Evolutionary conservation across 371 early-diverging fungal genomes (phyloP).

Genomic region (Actinomucor elegans): DNA sequence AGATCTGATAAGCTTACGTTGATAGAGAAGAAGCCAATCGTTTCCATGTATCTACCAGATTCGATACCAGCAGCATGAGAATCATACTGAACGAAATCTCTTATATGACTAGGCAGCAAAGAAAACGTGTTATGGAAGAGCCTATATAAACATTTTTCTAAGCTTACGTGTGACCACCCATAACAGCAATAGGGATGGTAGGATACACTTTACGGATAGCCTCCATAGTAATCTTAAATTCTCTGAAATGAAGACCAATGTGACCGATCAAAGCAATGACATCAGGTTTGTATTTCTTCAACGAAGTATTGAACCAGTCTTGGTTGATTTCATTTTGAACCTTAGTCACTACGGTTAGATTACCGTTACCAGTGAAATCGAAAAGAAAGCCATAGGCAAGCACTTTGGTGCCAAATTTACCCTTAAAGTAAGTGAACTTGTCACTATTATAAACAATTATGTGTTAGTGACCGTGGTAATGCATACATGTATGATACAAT

Average conservation of each 20-base stretch:
- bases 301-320: slow-evolving; percentile 60
- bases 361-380: slow-evolving; percentile 48
- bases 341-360: slow-evolving; percentile 38
- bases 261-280: slow-evolving; percentile 59
- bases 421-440: slow-evolving; percentile 53
- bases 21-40: slow-evolving; percentile 59
- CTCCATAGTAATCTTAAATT: slow-evolving; percentile 43
- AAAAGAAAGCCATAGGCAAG: slow-evolving; percentile 59
- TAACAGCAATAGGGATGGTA: slow-evolving; percentile 53
- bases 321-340: slow-evolving; percentile 49
- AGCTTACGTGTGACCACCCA: slow-evolving; percentile 56
- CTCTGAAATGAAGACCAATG: slow-evolving; percentile 48
- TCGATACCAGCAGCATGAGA: slow-evolving; percentile 54
- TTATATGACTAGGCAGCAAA: slow-evolving; percentile 48
- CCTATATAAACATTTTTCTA: not conserved
- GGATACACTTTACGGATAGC: slow-evolving; percentile 56
- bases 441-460: slow-evolving; percentile 7
- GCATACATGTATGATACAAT: not conserved
- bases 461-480: not conserved
- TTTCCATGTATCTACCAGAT: slow-evolving; percentile 61
- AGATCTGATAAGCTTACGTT: slow-evolving; percentile 24
- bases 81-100: slow-evolving; percentile 57
- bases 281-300: slow-evolving; percentile 47
- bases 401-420: slow-evolving; percentile 57
- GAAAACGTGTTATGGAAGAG: no score